Base-by-base conservation (phyloP, 176 grass and related monocot genomes). In the Cenchrus purpureus region DNA sequence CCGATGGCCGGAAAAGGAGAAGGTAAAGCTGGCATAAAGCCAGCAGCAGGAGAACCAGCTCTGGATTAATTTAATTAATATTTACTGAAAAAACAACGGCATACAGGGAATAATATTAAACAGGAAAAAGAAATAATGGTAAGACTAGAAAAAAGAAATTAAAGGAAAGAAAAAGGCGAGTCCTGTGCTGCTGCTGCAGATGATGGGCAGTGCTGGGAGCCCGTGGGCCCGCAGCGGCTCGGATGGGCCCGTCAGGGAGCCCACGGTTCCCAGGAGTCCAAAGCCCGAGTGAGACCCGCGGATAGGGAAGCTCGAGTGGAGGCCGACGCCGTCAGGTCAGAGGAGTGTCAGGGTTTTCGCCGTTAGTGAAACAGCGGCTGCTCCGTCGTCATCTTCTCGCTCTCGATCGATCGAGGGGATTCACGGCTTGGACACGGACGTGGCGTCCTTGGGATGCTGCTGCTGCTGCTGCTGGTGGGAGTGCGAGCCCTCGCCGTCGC, bases 361-460 rank as follows among this genome's bases (percentile, higher is more conserved):
- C 82, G 59, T 79, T 42, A 40, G 20, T 74, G 75, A 40, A 32
- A 74, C 78, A 65, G 56, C 71, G 46, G 62, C 63, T 45, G 55
- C 49, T 31, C 45, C 45, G 45, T 46, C 45, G 6, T 46, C 45
- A 6, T 46, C 48, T 10, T 73, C n/a, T 72, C 25, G 25, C 10
- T 20, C 0, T 9, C 44, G 34, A 19, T 9, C 44, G 34, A 19
- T 40, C 37, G 37, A 40, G 37, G 37, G 37, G 37, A 40, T 40
- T 90, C 75, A 90, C 22, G 89, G 80, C 80, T 84, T 90, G 68
- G 84, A 87, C 20, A 87, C 84, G 68, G 89, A 87, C 12, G 89
- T 52, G 11, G 80, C 76, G 81, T 91, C 89, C 85, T 84, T 91
- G 89, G 72, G 4, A 65, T 76, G 82, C 48, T 62, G 76, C 49